These are phyloP conservation scores for Aspergillus intermedius DNA, from an alignment of 2,329 filamentous ascomycete species.

Conservation along the genomic window DNA sequence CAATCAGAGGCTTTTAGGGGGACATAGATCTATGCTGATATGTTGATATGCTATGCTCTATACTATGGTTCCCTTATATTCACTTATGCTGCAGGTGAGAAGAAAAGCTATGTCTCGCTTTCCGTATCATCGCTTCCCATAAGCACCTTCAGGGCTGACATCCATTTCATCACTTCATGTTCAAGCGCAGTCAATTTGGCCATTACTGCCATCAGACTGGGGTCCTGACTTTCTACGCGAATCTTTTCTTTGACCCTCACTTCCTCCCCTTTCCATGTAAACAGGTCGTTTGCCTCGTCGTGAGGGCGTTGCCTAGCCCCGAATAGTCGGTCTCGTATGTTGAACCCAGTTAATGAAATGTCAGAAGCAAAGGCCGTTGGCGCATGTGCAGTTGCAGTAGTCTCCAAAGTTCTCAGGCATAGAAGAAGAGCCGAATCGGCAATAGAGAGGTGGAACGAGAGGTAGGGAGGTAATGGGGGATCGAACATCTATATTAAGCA, in stretches of 20 bases:
- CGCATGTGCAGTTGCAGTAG: constrained; percentile 53
- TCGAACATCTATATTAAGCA: constrained; percentile 46
- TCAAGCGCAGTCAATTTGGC: constrained; percentile 76
- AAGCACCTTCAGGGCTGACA: constrained; percentile 67
- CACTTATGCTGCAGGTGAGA: too few relatives aligned
- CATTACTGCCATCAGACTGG: constrained; percentile 72
- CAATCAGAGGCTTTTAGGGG: too few relatives aligned
- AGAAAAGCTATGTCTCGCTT: constrained; percentile 18
- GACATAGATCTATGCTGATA: too few relatives aligned
- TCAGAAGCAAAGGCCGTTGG: constrained; percentile 62
- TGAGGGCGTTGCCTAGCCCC: constrained; percentile 55
- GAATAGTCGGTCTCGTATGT: constrained; percentile 51
- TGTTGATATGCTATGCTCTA: too few relatives aligned
- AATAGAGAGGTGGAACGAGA: constrained; percentile 68
- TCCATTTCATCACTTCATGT: constrained; percentile 62
- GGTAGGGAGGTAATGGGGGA: constrained; percentile 55
- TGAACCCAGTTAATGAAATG: constrained; percentile 54
- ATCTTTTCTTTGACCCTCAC: constrained; percentile 88
- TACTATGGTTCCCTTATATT: too few relatives aligned
- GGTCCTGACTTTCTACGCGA: constrained; percentile 80
- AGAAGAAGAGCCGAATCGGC: constrained; percentile 65
- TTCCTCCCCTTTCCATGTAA: constrained; percentile 62
- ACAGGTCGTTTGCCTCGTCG: constrained; percentile 73
- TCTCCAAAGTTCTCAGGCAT: constrained; percentile 62
- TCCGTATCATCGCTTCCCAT: constrained; percentile 58